A percentile compares a stretch with the other conserved stretches of the same genome.
Evolutionary conservation across 768 basidiomycete species (phyloP).

Genomic region (Sporobolomyces pararoseus): DNA sequence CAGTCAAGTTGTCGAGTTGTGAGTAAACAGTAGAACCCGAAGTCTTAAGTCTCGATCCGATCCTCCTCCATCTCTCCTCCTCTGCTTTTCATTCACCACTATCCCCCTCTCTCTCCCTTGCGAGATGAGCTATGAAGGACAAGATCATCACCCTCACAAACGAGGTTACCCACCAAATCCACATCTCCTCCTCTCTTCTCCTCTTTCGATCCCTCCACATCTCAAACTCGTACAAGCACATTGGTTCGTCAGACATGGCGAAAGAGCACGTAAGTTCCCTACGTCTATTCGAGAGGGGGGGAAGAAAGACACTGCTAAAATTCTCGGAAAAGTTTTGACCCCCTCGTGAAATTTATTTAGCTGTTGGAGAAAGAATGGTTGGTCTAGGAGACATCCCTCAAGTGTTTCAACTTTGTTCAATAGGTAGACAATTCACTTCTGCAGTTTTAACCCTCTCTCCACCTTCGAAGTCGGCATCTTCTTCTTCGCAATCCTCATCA

Average conservation of each 20-base stretch:
- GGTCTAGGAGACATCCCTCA: slow-evolving; percentile 27
- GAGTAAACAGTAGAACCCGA: too few species aligned
- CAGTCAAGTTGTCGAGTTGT: too few species aligned
- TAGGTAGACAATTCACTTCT: slow-evolving; percentile 24
- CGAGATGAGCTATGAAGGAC: slow-evolving; percentile 17
- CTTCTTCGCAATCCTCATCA: background rate
- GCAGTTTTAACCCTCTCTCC: slow-evolving; percentile 28
- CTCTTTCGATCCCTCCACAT: background rate
- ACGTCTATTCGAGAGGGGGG: background rate
- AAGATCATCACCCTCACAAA: slow-evolving; percentile 34
- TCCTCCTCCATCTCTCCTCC: too few species aligned
- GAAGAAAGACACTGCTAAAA: too few species aligned
- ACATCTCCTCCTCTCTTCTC: background rate
- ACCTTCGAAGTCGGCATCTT: background rate
- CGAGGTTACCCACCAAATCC: slow-evolving; percentile 24
- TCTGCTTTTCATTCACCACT: background rate
- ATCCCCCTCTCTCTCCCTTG: background rate
- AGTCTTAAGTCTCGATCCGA: too few species aligned
- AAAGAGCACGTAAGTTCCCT: slow-evolving; percentile 9
- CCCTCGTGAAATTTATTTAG: background rate
- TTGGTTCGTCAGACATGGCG: slow-evolving; percentile 37
- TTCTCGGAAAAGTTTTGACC: too few species aligned
- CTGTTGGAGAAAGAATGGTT: slow-evolving; percentile 27
- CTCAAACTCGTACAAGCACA: slow-evolving; percentile 36
- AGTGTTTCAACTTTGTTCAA: slow-evolving; percentile 23